Evolutionary conservation across 2,329 filamentous ascomycete species (phyloP), one percentile per base, ranked within the genome.

Genomic region (Camillea tinctor): DNA sequence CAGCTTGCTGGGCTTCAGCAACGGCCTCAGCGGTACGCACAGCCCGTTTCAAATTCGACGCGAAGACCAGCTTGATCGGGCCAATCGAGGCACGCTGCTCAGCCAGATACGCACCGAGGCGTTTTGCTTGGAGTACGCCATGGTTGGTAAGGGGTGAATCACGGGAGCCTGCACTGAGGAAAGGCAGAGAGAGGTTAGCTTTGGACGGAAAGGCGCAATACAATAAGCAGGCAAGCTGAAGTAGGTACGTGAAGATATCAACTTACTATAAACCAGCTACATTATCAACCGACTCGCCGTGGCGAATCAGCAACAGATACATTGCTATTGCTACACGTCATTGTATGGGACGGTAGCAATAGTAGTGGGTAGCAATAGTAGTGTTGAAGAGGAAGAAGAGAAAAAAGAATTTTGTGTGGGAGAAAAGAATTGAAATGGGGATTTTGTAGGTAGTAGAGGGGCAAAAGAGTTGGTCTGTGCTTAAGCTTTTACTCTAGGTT

Each of bases 211-310:
- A 15, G 44, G 36, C n/a, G 26, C 48, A 49, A 56, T 50, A 49
- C 15, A n/a, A n/a, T n/a, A n/a, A n/a, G n/a, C n/a, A n/a, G n/a
- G n/a, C n/a, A n/a, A n/a, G n/a, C n/a, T n/a, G n/a, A n/a, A n/a
- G n/a, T n/a, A n/a, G n/a, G n/a, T 26, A 8, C 24, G 24, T 26
- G 24, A 26, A 30, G 13, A 11, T 9, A 11, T 55, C 60, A 55
- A 60, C 84, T 69, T 80, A 91, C 89, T 90, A 93, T 61, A 91
- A 76, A 57, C 88, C 84, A 49, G 89, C 89, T 60, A 95, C 89
- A 74, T 97, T 97, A 77, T 97, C 91, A 65, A 96, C 90, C 17
- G 92, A 94, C 78, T 97, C 93, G 71, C 89, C 93, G 80, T 97
- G 93, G 59, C 93, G 88, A 69, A 96, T 86, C 68, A 97, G 82